Base-by-base conservation (phyloP, 2,329 filamentous ascomycete genomes). In the Apiospora rasikravindrae region DNA sequence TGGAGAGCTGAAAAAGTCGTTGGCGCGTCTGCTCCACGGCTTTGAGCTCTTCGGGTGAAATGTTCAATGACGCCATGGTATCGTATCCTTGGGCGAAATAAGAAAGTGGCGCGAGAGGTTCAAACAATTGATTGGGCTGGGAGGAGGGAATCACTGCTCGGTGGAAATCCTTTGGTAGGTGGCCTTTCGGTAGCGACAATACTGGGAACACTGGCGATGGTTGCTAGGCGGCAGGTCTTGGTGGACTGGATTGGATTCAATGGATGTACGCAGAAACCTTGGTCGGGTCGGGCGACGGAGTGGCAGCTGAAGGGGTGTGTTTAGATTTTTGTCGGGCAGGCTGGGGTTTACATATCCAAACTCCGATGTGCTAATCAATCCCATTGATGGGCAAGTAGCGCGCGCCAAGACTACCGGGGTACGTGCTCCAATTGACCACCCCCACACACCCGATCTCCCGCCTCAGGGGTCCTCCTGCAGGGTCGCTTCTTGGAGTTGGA, bases 11-110 rank as follows among this genome's bases (percentile, higher is more conserved):
- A 66, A 87, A 86, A 29, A 95, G 86, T 40, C 91, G 88, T 77
- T 91, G 89, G 53, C 93, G 89, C 40, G 91, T 90, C 81, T 92
- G 88, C 78, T 95, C 93, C 37, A 95, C 87, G 53, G 89, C 86
- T 82, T 92, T 93, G 76, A 91, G 84, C 81, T 92, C 90, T 26
- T 91, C 89, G 40, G 85, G 84, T 45, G 84, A 85, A 42, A 90
- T 81, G 44, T 85, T 85, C n/a, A 90, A 83, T 24, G 84, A 84
- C 24, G 83, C 78, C 83, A 69, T 69, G 68, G 14, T 69, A 69
- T 69, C 47, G n/a, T 69, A 22, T 64, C 29, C 44, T 45, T 19
- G 10, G 33, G 33, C 57, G 33, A 11, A 40, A n/a, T 37, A 0
- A 22, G n/a, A 37, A 57, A n/a, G 19, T 61, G 53, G 29, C 7